Conservation (phyloP, 306 rosid species). For the Medicago lupulina region DNA sequence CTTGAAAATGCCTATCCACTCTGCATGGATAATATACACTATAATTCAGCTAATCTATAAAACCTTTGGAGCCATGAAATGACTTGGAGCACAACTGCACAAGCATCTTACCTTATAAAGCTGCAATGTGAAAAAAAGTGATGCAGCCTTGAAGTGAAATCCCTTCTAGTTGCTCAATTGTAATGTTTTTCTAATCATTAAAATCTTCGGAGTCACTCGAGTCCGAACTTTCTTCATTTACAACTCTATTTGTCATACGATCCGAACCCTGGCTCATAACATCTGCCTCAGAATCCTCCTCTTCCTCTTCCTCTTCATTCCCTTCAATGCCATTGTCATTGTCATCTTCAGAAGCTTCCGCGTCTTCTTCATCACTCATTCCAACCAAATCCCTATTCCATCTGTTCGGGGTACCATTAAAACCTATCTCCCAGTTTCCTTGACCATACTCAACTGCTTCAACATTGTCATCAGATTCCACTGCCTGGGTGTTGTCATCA, state of each 20-base stretch:
- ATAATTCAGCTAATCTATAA: slow-evolving; percentile 29
- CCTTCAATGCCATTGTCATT: slow-evolving; percentile 54
- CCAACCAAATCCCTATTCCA: slow-evolving; percentile 67
- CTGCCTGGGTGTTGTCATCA: slow-evolving; percentile 62
- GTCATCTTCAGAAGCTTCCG: slow-evolving; percentile 81
- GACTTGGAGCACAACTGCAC: slow-evolving; percentile 23
- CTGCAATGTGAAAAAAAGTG: slow-evolving; percentile 53
- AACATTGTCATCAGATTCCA: slow-evolving; percentile 72
- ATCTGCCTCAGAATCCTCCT: slow-evolving; percentile 73
- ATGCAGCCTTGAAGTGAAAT: slow-evolving; percentile 48
- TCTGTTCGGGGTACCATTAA: slow-evolving; percentile 59
- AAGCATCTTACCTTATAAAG: slow-evolving; percentile 32
- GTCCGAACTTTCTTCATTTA: slow-evolving; percentile 68
- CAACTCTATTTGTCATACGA: slow-evolving; percentile 54
- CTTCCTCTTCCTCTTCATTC: slow-evolving; percentile 65
- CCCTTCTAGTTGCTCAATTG: slow-evolving; percentile 25
- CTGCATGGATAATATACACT: slow-evolving; percentile 48
- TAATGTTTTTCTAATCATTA: slow-evolving; percentile 55
- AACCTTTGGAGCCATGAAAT: slow-evolving; percentile 34
- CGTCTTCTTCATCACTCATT: slow-evolving; percentile 76
- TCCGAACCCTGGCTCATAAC: slow-evolving; percentile 79
- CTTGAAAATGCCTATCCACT: slow-evolving; percentile 46
- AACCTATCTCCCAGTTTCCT: slow-evolving; percentile 87
- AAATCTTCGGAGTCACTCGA: slow-evolving; percentile 79
- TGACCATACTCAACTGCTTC: slow-evolving; percentile 68